Percentiles rank a stretch among this genome's conserved stretches.
Conservation (phyloP, 2,329 filamentous ascomycete genomes). For the Xylaria multiplex region DNA sequence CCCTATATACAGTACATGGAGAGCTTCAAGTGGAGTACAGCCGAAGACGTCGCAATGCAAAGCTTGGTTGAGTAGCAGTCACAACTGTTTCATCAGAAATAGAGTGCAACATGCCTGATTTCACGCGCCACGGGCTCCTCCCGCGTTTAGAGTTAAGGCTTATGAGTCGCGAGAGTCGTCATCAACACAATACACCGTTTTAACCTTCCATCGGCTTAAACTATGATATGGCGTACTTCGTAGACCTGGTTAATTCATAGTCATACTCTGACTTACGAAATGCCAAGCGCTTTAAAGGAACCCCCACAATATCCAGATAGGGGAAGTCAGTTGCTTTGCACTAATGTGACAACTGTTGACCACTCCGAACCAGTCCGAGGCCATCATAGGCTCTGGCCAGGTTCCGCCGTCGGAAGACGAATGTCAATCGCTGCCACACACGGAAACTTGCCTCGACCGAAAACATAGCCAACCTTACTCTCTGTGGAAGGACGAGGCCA, state of each 20-base stretch:
- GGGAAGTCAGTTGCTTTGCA: neutral
- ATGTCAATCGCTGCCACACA: constrained; percentile 31
- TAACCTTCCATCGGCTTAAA: constrained; percentile 7
- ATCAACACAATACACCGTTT: neutral
- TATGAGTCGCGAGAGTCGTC: constrained; percentile 1
- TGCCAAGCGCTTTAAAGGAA: constrained; percentile 20
- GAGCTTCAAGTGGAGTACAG: constrained; percentile 15
- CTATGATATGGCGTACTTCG: constrained; percentile 14
- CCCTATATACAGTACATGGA: constrained; percentile 8
- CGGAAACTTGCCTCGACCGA: constrained; percentile 22
- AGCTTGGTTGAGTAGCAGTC: constrained; percentile 23
- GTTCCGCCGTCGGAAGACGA: constrained; percentile 13
- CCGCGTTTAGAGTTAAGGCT: constrained; percentile 13
- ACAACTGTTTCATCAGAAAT: constrained; percentile 32
- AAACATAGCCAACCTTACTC: constrained; percentile 24
- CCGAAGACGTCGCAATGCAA: constrained; percentile 21
- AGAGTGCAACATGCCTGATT: constrained; percentile 18
- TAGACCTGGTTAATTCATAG: constrained; percentile 1
- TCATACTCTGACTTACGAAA: constrained; percentile 3
- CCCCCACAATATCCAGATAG: constrained; percentile 4
- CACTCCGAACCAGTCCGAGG: constrained; percentile 6
- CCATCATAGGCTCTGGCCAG: neutral
- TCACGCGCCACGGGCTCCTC: constrained; percentile 10
- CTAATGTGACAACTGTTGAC: neutral
- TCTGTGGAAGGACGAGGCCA: constrained; percentile 27